Evolutionary conservation across 1,284 basidiomycete species (phyloP), one percentile per base, ranked within the genome.

Genomic region (Moniliophthora roreri): DNA sequence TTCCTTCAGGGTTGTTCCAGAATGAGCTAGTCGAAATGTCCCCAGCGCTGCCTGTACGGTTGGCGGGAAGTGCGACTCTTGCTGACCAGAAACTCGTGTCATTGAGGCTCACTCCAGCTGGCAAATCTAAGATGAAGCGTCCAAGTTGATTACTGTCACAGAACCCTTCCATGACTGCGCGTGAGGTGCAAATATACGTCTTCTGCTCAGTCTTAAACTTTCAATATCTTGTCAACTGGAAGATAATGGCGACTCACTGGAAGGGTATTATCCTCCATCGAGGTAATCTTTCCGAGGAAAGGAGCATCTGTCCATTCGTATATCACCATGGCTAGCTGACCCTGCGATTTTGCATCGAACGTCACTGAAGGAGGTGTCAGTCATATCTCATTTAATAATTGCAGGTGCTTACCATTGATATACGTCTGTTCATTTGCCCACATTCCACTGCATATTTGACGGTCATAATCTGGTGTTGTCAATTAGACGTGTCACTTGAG

Each of bases 391-490:
- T 13, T 35, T 42, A 21, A 24, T 48, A 18, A 34, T 20, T 32
- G 38, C 35, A 11, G 47, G 50, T 16, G 54, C 40, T 60, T 66
- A 95, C 93, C 86, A 69, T 96, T 92, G 60, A 98, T 94, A 69
- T 81, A 89, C 21, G 95, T 90, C 36, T 85, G 78, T 51, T 81
- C 69, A 50, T 84, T 84, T 23, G 84, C 91, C 82, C 91, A 96
- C 93, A 99, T 97, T 51, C 95, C 95, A 57, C 89, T 93, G 75
- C 95, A 99, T 67, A 89, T 87, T 78, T 98, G 95, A 48, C 90
- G 80, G 44, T 82, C 80, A 71, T 85, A 87, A 66, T 95, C 92
- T 76, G 58, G 34, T 48, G 39, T 45, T 54, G 39, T 56, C 49
- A 45, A 42, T 51, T 37, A 16, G 24, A 23, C 57, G 50, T 56